These are phyloP conservation scores for Trichophyton simii DNA, from an alignment of 2,329 filamentous ascomycete genomes.

Conservation along the genomic window DNA sequence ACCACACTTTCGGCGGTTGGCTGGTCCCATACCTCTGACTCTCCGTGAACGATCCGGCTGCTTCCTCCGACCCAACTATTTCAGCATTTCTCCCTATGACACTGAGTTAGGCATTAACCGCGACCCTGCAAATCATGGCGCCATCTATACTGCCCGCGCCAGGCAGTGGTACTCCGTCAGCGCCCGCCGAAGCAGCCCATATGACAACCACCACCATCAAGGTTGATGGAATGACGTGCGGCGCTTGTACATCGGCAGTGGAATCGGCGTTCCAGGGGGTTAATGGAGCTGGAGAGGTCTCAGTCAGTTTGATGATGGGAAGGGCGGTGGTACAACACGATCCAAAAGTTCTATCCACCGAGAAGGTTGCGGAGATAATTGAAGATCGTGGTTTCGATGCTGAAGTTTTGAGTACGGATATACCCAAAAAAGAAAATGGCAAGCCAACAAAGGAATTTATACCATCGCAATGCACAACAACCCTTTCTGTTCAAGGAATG, in stretches of 20 bases:
- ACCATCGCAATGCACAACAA: slow-evolving; percentile 49
- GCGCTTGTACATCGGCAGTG: slow-evolving; percentile 89
- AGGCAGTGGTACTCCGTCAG: background rate
- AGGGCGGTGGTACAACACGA: slow-evolving; percentile 91
- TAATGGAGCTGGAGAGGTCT: slow-evolving; percentile 70
- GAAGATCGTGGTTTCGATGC: slow-evolving; percentile 90
- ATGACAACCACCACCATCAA: slow-evolving; percentile 85
- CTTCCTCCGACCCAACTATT: background rate
- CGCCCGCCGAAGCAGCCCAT: slow-evolving; percentile 27
- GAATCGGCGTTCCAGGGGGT: slow-evolving; percentile 79
- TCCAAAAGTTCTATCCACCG: slow-evolving; percentile 57
- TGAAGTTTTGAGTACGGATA: slow-evolving; percentile 69
- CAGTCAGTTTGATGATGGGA: slow-evolving; percentile 88
- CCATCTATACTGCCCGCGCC: background rate
- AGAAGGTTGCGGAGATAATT: slow-evolving; percentile 69
- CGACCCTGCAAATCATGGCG: background rate
- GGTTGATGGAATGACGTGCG: slow-evolving; percentile 78
- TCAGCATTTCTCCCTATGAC: background rate
- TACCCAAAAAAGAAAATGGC: slow-evolving; percentile 43
- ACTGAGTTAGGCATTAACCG: background rate
- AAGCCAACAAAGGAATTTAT: slow-evolving; percentile 21
- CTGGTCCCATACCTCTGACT: background rate
- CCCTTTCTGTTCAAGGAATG: slow-evolving; percentile 72
- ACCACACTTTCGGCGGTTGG: background rate
- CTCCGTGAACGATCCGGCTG: background rate